Base-by-base conservation (phyloP, 2,329 filamentous ascomycete genomes). In the Escovopsis sp. region DNA sequence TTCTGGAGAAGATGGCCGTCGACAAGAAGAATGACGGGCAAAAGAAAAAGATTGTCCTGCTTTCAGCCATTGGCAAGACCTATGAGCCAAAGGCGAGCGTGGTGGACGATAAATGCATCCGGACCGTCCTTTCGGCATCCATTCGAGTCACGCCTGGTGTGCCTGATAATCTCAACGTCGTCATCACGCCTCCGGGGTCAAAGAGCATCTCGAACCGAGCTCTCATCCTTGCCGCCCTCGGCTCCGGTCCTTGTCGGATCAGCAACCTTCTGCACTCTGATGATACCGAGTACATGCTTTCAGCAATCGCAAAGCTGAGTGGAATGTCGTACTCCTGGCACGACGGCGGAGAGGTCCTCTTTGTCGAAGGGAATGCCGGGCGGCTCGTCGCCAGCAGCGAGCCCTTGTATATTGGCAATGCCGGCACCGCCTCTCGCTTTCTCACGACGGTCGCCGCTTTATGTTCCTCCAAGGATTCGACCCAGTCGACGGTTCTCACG, bases 191-290 rank as follows among this genome's bases (percentile, higher is more conserved):
- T 19, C 91, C 91, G 2, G 91, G 91, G 38, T 96, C 91, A 18
- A 98, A 98, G 68, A 95, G 88, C 61, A 87, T 98, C 45, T 98
- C 91, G 1, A 98, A 98, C 62, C 78, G 91, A 37, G 89, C 93
- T 32, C 73, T 98, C 34, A 77, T 98, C n/a, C 72, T 98, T 41
- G 91, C 91, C 37, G 91, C 91, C 11, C 77, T 98, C 30, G 87
- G 88, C 32, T 75, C 77, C 43, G 91, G 91, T 15, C 78, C 80
- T 26, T 95, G 88, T 57, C 81, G 83, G 34, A 83, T 98, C 59
- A 88, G 77, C 61, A 96, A 98, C 54, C 68, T 98, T 30, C 73
- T 98, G 10, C 89, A 95, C 62, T 96, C 91, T 0, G 91, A 96
- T 53, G 91, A 98, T 57, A 94, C 88, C 0, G 86, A 96, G 59